Percentiles rank a stretch among this genome's conserved stretches.
Conservation (phyloP, 805 yeast genomes). For the Kazachstania taianensis region DNA sequence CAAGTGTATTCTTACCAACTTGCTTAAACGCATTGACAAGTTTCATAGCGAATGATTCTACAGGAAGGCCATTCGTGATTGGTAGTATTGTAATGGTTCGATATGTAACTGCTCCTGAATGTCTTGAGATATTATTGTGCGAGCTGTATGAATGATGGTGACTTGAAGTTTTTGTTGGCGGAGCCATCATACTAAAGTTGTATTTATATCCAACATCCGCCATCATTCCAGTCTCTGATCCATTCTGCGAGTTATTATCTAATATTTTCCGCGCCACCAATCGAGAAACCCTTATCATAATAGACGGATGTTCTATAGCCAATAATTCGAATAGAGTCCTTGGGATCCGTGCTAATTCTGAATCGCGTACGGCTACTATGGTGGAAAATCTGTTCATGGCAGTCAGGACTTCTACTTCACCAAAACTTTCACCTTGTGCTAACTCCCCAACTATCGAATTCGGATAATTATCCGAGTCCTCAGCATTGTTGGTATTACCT, state of each 20-base stretch:
- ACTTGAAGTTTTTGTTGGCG: constrained; percentile 16
- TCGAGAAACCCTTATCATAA: constrained; percentile 82
- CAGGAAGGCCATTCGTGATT: constrained; percentile 71
- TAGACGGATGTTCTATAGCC: constrained; percentile 75
- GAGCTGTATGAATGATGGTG: constrained; percentile 5
- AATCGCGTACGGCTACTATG: constrained; percentile 79
- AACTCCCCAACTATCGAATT: constrained; percentile 51
- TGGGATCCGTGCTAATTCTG: constrained; percentile 90
- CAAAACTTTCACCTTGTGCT: constrained; percentile 91
- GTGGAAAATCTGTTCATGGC: constrained; percentile 60
- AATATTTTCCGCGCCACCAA: constrained; percentile 59
- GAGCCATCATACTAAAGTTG: constrained; percentile 27
- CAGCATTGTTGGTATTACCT: constrained; percentile 14
- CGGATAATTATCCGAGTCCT: constrained; percentile 2
- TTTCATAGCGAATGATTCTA: constrained; percentile 69
- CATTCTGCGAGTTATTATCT: constrained; percentile 8
- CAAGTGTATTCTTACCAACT: constrained; percentile 63
- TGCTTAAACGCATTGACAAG: constrained; percentile 61
- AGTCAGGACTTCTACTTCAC: constrained; percentile 89
- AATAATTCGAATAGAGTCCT: constrained; percentile 78
- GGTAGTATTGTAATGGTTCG: constrained; percentile 83
- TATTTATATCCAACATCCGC: constrained; percentile 14
- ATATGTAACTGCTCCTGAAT: constrained; percentile 29
- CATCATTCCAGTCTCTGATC: constrained; percentile 8
- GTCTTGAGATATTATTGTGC: background rate